These are phyloP conservation scores for Actinidia chinensis DNA, from an alignment of 179 eudicot species.

Conservation along the genomic window DNA sequence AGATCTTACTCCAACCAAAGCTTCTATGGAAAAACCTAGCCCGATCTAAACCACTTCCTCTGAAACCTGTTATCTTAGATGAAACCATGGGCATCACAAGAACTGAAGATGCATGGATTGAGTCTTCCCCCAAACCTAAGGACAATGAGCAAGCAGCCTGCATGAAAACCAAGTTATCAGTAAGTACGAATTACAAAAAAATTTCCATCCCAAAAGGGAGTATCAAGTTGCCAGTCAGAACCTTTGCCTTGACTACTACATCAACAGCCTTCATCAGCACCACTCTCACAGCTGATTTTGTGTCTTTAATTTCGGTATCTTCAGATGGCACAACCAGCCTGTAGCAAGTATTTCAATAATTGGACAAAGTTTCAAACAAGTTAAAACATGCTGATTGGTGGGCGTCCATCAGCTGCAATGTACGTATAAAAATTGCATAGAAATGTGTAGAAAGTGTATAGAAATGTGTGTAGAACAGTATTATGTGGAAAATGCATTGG, in stretches of 20 bases:
- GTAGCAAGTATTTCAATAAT: slow-evolving; percentile 19
- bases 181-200: background rate
- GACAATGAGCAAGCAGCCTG: slow-evolving; percentile 75
- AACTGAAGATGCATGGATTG: slow-evolving; percentile 85
- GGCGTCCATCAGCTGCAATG: no score
- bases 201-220: slow-evolving; percentile 11
- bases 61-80: slow-evolving; percentile 92
- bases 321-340: slow-evolving; percentile 58
- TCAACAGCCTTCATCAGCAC: slow-evolving; percentile 53
- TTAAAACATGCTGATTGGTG: no score
- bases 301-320: slow-evolving; percentile 60
- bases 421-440: no score
- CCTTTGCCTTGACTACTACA: slow-evolving; percentile 72
- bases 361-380: background rate
- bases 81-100: slow-evolving; percentile 93
- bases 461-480: no score
- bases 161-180: slow-evolving; percentile 21
- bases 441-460: no score
- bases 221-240: slow-evolving; percentile 24
- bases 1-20: slow-evolving; percentile 65
- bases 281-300: slow-evolving; percentile 41
- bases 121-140: slow-evolving; percentile 77
- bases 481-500: no score
- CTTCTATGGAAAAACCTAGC: slow-evolving; percentile 53
- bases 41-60: slow-evolving; percentile 58